Evolutionary conservation across 441 rosid species (phyloP), one percentile per base, ranked within the genome.

Genomic region (Raphanus hybrid): DNA sequence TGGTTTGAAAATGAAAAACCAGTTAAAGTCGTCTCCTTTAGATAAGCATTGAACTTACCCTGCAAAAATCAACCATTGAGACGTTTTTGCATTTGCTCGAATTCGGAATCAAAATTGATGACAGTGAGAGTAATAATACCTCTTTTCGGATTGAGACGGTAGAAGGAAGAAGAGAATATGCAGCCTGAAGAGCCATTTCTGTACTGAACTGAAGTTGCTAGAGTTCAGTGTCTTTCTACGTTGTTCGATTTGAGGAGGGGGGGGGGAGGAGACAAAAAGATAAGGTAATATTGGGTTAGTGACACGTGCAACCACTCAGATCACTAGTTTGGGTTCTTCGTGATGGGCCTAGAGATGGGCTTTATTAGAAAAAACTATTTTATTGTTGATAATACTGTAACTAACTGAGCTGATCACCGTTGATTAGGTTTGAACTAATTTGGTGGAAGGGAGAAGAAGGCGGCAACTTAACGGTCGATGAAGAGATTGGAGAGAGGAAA

Each of bases 141-240:
- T 89, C 91, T 83, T 85, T 87, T 79, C 77, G 79, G 79, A 82
- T 54, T 69, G 87, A 80, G 72, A 84, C 58, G n/a, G 87, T 67
- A 29, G 91, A 78, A 59, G 91, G 85, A 79, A 88, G 84, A 70
- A 82, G 34, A 37, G 86, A 80, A 59, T 27, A 84, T 39, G 88
- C 77, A 80, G 91, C 85, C 62, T 81, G 87, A 57, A 88, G 87
- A 72, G 95, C 87, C 91, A 88, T 87, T 75, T 69, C 34, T 67
- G 69, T 58, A 61, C 68, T 10, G 57, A 70, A 55, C 16, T 15
- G 75, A 70, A 74, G 64, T 6, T 67, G 58, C 59, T 35, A 41
- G 63, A 64, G 67, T 62, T 74, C 73, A 57, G 64, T 65, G 35
- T 63, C 67, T 74, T 34, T 74, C 69, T 35, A 41, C 18, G 8